A percentile compares a stretch with the other conserved stretches of the same genome.
These are phyloP conservation scores for Nicotiana undulata DNA, from an alignment of 257 asterid genomes.

Conservation along the genomic window DNA sequence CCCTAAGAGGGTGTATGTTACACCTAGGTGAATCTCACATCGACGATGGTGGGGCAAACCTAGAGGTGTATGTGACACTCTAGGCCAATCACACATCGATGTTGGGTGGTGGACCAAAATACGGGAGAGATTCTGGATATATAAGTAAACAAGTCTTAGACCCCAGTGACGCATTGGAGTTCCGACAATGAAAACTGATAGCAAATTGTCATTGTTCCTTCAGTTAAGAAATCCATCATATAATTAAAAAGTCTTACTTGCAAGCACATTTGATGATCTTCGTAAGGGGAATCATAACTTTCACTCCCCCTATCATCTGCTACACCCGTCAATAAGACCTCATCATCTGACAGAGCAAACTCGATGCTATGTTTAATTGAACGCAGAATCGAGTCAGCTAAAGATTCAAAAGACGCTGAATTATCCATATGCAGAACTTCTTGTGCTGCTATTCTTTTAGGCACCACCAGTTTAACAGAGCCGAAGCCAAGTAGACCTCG, in stretches of 20 bases:
- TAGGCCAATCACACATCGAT: too few relatives aligned
- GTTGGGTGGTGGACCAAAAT: too few relatives aligned
- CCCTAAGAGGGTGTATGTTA: too few relatives aligned
- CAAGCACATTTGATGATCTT: conserved; percentile 44
- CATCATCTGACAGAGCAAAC: conserved; percentile 29
- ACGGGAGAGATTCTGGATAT: too few relatives aligned
- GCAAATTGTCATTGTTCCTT: not conserved
- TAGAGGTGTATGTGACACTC: too few relatives aligned
- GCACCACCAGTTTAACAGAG: conserved; percentile 43
- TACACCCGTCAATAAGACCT: conserved; percentile 20
- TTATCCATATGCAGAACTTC: conserved; percentile 12
- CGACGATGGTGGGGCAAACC: too few relatives aligned
- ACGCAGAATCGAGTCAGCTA: conserved; percentile 35
- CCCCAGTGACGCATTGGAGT: not conserved
- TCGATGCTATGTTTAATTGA: conserved; percentile 35
- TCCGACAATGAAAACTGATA: not conserved
- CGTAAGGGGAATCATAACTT: conserved; percentile 17
- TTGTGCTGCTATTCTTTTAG: conserved; percentile 7
- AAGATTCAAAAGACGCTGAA: not conserved
- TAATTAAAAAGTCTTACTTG: conserved; percentile 30
- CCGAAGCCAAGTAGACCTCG: conserved; percentile 48
- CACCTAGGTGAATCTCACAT: too few relatives aligned
- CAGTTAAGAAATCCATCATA: not conserved
- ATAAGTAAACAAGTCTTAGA: too few relatives aligned
- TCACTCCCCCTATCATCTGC: conserved; percentile 17